phyloP scores from a whole-genome alignment of 2,329 filamentous ascomycete genomes.

The Curvularia spicifera region DNA sequence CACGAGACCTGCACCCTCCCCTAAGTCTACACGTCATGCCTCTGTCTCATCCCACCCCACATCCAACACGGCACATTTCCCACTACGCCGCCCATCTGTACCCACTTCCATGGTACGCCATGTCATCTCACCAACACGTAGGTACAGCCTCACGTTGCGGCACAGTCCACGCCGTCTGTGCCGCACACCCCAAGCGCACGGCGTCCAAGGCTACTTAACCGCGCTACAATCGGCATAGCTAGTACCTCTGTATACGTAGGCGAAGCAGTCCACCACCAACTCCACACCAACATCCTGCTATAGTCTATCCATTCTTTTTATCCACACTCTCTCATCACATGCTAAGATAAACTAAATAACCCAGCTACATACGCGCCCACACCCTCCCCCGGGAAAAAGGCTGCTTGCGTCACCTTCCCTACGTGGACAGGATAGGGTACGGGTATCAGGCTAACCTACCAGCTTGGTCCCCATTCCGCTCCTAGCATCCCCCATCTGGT shows the following conservation, averaged over 20 bases:
- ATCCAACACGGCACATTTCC: background rate
- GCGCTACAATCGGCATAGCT: background rate
- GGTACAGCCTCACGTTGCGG: constrained; percentile 8
- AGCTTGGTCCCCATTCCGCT: background rate
- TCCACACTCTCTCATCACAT: background rate
- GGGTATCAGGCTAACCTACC: background rate
- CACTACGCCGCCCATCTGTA: background rate
- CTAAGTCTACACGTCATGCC: background rate
- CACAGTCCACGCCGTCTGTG: constrained; percentile 1
- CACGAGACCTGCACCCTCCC: background rate
- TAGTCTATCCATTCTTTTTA: background rate
- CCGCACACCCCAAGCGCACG: constrained; percentile 2
- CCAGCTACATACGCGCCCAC: background rate
- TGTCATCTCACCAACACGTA: background rate
- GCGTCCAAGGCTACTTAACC: background rate
- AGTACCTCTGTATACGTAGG: background rate
- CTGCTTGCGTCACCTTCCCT: background rate
- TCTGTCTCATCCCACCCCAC: background rate
- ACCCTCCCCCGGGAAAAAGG: background rate
- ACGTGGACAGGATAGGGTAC: no score
- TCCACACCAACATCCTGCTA: background rate
- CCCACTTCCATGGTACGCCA: background rate
- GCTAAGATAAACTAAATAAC: background rate
- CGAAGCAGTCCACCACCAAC: background rate
- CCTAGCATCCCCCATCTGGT: background rate